These are phyloP conservation scores for Xanthoconium stramineum DNA, from an alignment of 768 basidiomycete species.

Conservation along the genomic window DNA sequence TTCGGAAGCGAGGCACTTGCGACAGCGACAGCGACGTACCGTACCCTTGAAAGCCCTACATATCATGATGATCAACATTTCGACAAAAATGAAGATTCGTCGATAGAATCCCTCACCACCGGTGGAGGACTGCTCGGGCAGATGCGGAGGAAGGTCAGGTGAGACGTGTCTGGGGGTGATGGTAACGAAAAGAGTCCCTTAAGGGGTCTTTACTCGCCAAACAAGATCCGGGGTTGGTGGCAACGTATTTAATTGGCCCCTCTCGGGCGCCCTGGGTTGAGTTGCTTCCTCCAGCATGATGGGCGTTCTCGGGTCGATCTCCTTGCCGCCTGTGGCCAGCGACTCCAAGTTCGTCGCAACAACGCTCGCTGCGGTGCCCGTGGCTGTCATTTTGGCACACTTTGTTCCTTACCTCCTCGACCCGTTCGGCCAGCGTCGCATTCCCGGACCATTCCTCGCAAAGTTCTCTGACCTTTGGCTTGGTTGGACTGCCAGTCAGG, in stretches of 20 bases:
- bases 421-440: conserved; percentile 52
- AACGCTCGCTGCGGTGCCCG: conserved; percentile 12
- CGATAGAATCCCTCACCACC: no score
- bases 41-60: no score
- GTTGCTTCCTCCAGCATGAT: conserved; percentile 14
- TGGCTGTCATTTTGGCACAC: conserved; percentile 27
- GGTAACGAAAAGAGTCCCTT: neutral
- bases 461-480: conserved; percentile 75
- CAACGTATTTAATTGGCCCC: neutral
- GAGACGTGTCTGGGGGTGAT: no score
- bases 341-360: conserved; percentile 3
- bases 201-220: neutral
- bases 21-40: no score
- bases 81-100: no score
- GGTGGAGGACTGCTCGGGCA: no score
- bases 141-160: no score
- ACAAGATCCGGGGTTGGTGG: neutral
- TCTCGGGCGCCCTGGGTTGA: neutral
- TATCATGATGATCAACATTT: no score
- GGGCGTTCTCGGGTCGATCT: conserved; percentile 12
- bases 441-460: conserved; percentile 71
- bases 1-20: no score
- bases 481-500: conserved; percentile 57
- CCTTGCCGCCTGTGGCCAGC: neutral
- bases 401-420: conserved; percentile 54